Conservation (phyloP, 352 stramenopile genomes). For the Globisporangium megalacanthum region DNA sequence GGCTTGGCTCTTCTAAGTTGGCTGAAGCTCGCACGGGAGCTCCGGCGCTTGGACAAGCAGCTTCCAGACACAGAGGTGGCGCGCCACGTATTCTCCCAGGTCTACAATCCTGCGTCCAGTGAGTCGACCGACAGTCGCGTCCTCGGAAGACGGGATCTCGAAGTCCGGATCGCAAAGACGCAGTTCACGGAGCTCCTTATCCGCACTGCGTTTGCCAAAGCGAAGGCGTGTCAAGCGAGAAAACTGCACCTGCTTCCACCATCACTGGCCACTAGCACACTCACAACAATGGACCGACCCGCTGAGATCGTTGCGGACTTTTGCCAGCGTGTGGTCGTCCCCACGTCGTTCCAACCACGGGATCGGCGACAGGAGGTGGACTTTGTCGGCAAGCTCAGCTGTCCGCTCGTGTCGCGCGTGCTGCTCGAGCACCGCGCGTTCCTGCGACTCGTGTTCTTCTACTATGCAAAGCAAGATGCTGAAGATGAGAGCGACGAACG, state of each 20-base stretch:
- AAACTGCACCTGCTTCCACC: not conserved
- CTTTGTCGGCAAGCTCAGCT: constrained; percentile 38
- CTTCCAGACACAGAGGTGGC: constrained; percentile 9
- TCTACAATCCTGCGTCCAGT: not conserved
- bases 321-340: constrained; percentile 29
- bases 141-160: not conserved
- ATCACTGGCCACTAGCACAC: not conserved
- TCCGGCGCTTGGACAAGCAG: constrained; percentile 24
- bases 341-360: constrained; percentile 10
- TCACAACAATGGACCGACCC: constrained; percentile 4
- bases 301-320: constrained; percentile 35
- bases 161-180: constrained; percentile 9
- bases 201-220: constrained; percentile 2
- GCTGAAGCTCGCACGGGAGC: constrained; percentile 27
- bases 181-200: constrained; percentile 17
- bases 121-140: too few relatives aligned
- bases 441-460: constrained; percentile 45
- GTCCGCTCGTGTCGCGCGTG: constrained; percentile 30
- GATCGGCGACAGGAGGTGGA: constrained; percentile 18
- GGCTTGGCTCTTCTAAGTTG: constrained; percentile 19
- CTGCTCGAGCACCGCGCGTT: constrained; percentile 57
- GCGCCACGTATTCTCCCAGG: constrained; percentile 4
- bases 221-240: not conserved
- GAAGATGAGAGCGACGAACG: constrained; percentile 10
- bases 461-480: constrained; percentile 41